phyloP scores from a whole-genome alignment of 1,139 yeast species.

The Geotrichum histeridarum region DNA sequence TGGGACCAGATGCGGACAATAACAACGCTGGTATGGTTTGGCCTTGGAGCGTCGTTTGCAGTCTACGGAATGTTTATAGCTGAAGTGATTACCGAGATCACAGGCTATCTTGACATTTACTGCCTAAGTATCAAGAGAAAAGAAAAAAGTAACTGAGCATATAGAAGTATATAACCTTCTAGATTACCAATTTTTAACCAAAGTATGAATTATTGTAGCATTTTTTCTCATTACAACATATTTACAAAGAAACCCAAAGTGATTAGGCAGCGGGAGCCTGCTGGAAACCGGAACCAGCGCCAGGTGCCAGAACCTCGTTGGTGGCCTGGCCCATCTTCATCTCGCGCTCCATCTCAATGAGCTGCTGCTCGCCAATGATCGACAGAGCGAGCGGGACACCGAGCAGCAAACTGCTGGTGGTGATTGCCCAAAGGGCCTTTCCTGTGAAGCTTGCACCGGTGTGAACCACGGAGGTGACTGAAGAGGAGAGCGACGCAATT shows the following conservation, averaged over 20 bases:
- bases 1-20: constrained; percentile 23
- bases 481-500: constrained; percentile 34
- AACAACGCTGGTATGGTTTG: constrained; percentile 50
- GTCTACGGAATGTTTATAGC: constrained; percentile 75
- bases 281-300: constrained; percentile 55
- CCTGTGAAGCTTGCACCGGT: constrained; percentile 58
- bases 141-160: not conserved
- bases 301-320: constrained; percentile 76
- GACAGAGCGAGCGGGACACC: constrained; percentile 93
- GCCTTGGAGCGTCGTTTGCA: constrained; percentile 71
- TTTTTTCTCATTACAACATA: not conserved
- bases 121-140: constrained; percentile 71
- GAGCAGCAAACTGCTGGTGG: constrained; percentile 76
- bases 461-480: constrained; percentile 34
- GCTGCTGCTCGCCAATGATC: constrained; percentile 85
- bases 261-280: constrained; percentile 26
- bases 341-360: constrained; percentile 90
- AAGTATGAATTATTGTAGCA: not conserved
- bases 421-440: constrained; percentile 72
- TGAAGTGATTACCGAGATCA: constrained; percentile 79
- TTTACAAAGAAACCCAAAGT: not conserved
- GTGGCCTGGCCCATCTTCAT: constrained; percentile 82
- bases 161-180: not conserved
- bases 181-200: too few species aligned
- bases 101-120: constrained; percentile 76